Evolutionary conservation across 352 stramenopile species (phyloP), one percentile per base, ranked within the genome.

Genomic region (Globisporangium irregulare): DNA sequence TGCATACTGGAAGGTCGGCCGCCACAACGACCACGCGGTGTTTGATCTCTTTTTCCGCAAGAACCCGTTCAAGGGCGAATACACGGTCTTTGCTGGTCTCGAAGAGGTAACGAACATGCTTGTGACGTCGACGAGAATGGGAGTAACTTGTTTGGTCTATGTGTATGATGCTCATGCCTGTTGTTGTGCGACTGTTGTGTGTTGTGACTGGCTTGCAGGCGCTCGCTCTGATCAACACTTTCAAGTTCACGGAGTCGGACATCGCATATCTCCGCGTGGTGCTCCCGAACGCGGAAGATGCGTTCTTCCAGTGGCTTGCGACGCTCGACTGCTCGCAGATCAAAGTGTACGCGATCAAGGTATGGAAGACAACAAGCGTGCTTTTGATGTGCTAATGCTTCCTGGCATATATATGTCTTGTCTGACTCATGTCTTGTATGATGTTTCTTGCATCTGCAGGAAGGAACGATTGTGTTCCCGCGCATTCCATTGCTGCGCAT

Each of bases 41-140:
- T 98, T 98, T 62, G 95, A 98, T 61, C 78, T 99, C 4, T 99
- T 99, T 80, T 99, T 99, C 84, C 94, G 98, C 58, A 99, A 99
- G 81, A 99, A 98, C 80, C 98, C 98, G 14, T 99, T 99, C 80
- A 82, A 98, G 62, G 98, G 98, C 59, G 95, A 99, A 70, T 98
- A 98, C 80, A 98, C 91, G 59, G 87, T 98, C 34, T 98, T 99
- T 71, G 94, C 89, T 38, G 96, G 96, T 4, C 73, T 98, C 38
- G 92, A 98, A 70, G 93, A 98, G 66, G 66, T 70, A n/a, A 36
- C 27, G 9, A 3, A 27, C 32, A 1, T 22, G 7, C 25, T 27
- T 60, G 29, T 12, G 55, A 43, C 27, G 38, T n/a, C 38, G 9
- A 8, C 22, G 24, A 64, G 36, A 14, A 25, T 55, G 38, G 0